phyloP scores from a whole-genome alignment of 2,329 filamentous ascomycete species.

The Ophiostoma angusticollis region DNA sequence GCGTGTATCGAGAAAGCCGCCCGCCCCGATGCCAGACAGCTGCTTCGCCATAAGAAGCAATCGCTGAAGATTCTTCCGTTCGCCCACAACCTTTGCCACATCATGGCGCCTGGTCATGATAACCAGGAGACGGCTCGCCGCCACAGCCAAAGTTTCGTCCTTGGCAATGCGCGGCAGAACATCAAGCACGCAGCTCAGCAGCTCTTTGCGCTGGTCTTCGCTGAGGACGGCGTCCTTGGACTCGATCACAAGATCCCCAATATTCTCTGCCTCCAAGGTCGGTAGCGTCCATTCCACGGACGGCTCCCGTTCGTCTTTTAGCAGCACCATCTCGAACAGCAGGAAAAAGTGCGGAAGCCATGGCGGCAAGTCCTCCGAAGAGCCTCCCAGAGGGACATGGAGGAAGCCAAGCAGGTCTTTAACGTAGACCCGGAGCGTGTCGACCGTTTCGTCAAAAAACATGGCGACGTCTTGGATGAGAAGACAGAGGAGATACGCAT shows the following conservation, averaged over 20 bases:
- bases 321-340: slow-evolving; percentile 80
- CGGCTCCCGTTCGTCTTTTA: slow-evolving; percentile 71
- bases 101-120: slow-evolving; percentile 71
- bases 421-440: slow-evolving; percentile 65
- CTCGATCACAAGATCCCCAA: slow-evolving; percentile 43
- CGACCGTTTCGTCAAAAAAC: slow-evolving; percentile 68
- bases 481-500: slow-evolving; percentile 80
- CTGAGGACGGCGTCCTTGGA: slow-evolving; percentile 50
- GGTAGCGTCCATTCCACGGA: slow-evolving; percentile 58
- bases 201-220: slow-evolving; percentile 49
- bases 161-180: slow-evolving; percentile 79
- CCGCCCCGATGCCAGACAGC: slow-evolving; percentile 64
- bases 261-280: slow-evolving; percentile 32
- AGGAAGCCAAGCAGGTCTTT: slow-evolving; percentile 67
- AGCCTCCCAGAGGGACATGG: slow-evolving; percentile 51
- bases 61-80: slow-evolving; percentile 79
- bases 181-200: slow-evolving; percentile 70
- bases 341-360: slow-evolving; percentile 89
- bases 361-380: slow-evolving; percentile 67
- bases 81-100: slow-evolving; percentile 63
- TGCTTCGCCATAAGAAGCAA: slow-evolving; percentile 95
- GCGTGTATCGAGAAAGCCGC: slow-evolving; percentile 49
- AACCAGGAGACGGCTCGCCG: slow-evolving; percentile 69
- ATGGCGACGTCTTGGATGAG: slow-evolving; percentile 64
- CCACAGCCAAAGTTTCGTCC: slow-evolving; percentile 71